Base-by-base conservation (phyloP, 106 monocot genomes). In the Acanthochlamys bracteata region DNA sequence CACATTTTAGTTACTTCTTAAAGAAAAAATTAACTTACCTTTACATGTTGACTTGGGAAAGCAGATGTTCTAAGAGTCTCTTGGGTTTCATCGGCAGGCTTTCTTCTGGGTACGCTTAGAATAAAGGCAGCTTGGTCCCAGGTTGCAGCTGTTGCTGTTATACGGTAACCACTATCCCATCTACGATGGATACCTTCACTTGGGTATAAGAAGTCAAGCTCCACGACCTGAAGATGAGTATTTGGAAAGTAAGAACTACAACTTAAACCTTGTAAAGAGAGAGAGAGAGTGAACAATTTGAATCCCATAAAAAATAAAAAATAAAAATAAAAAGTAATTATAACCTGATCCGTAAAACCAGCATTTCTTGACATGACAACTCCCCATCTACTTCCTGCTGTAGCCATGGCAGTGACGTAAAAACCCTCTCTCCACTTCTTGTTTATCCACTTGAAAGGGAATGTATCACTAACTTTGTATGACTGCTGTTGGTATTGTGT, bases 401-500 rank as follows among this genome's bases (percentile, higher is more conserved):
- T 88, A 21, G 92, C 84, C 92, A 93, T 88, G 25, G 92, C 41
- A 43, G 88, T 93, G 54, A 88, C 92, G 69, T 71, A 88, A 51
- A 88, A 93, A 17, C 88, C 84, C 46, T 88, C 88, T 59, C 71
- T 82, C 92, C 92, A 88, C 62, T 93, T 92, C 63, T 88, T 93
- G 76, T 85, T 88, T 71, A 93, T 84, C 88, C 92, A 93, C 73
- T 93, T 93, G 78, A 80, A 93, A 26, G 92, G 92, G 64, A 93
- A 93, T 41, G 88, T 82, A 42, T 88, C 92, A 42, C 88, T 88
- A 42, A 93, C 84, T 78, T 93, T 88, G 67, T 93, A 93, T 4
- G 88, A 88, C 66, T 93, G 92, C 53, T 93, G 92, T 57, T 76
- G 66, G 66, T 88, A 93, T 27, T 68, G 74, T 17, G 82, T 84